These are phyloP conservation scores for Diaporthe capsici DNA, from an alignment of 2,329 filamentous ascomycete species.

Conservation along the genomic window DNA sequence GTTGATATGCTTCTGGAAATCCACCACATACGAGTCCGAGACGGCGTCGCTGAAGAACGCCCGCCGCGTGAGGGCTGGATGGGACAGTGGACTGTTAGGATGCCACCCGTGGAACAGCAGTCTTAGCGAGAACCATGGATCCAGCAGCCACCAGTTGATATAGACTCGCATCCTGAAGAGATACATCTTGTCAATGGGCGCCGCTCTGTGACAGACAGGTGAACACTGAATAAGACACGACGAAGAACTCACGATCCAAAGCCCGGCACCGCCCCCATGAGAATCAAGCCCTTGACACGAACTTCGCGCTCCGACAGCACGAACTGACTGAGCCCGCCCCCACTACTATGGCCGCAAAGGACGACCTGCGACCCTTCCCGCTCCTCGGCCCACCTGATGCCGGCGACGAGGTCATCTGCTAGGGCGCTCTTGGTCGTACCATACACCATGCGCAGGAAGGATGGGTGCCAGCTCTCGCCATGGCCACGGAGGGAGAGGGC, in stretches of 20 bases:
- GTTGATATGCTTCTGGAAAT: constrained; percentile 59
- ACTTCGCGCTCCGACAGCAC: constrained; percentile 58
- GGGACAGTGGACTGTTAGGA: constrained; percentile 66
- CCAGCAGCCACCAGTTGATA: constrained; percentile 60
- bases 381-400: constrained; percentile 55
- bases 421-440: constrained; percentile 58
- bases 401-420: constrained; percentile 60
- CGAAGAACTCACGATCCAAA: constrained; percentile 21
- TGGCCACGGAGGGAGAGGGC: constrained; percentile 67
- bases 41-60: constrained; percentile 65
- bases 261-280: constrained; percentile 59
- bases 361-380: constrained; percentile 53
- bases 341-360: constrained; percentile 66
- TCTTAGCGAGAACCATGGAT: constrained; percentile 64
- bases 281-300: constrained; percentile 59
- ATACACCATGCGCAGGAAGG: constrained; percentile 63
- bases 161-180: constrained; percentile 56
- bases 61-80: constrained; percentile 60
- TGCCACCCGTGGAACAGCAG: constrained; percentile 63
- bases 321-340: constrained; percentile 65
- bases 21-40: constrained; percentile 54
- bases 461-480: constrained; percentile 65
- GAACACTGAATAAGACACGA: not conserved
- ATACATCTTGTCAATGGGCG: constrained; percentile 46
- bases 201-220: not conserved